Evolutionary conservation across 148 eudicot genomes (phyloP).

Genomic region (Selenicereus undatus): DNA sequence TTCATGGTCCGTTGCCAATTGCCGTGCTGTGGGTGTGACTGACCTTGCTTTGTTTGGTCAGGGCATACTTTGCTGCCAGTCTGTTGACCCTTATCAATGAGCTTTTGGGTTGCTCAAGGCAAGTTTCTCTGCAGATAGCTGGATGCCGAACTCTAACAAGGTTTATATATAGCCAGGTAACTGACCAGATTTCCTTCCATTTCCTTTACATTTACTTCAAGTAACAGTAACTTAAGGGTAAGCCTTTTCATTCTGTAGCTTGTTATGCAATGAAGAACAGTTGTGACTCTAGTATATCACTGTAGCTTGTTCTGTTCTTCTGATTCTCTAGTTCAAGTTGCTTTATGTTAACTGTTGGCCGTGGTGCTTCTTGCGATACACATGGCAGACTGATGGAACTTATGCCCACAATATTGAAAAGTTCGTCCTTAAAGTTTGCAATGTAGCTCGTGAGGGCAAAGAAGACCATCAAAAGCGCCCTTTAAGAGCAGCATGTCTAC

Average conservation of each 20-base stretch:
- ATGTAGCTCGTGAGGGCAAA: conserved; percentile 53
- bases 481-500: conserved; percentile 80
- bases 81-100: conserved; percentile 63
- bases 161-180: conserved; percentile 84
- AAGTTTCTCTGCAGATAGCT: conserved; percentile 45
- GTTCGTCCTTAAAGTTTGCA: conserved; percentile 55
- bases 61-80: conserved; percentile 78
- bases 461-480: conserved; percentile 51
- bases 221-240: neutral
- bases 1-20: neutral
- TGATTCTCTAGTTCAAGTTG: neutral
- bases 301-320: neutral
- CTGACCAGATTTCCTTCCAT: conserved; percentile 1
- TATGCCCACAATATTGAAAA: conserved; percentile 65
- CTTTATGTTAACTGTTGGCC: neutral
- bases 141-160: conserved; percentile 69
- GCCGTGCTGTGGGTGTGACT: neutral
- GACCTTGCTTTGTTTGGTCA: conserved; percentile 23
- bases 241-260: neutral
- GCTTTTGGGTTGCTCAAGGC: conserved; percentile 67
- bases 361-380: conserved; percentile 5
- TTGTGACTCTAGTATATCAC: neutral
- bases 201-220: neutral
- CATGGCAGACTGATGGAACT: conserved; percentile 73
- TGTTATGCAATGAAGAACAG: neutral